A percentile compares a stretch with the other conserved stretches of the same genome.
Conservation (phyloP, 495 filamentous ascomycete genomes). For the Hyaloscypha finlandica region DNA sequence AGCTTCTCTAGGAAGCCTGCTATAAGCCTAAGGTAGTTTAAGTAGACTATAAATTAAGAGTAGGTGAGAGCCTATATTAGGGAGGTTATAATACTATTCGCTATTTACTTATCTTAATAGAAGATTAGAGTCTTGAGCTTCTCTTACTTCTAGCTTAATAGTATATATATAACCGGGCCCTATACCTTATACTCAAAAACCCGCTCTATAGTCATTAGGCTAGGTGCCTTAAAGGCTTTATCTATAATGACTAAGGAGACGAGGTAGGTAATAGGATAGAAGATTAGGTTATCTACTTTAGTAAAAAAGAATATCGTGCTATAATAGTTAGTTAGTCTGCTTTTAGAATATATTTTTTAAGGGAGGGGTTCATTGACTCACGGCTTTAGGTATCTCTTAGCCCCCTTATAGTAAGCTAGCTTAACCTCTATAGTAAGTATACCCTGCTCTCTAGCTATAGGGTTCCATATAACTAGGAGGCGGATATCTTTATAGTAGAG, state of each 20-base stretch:
- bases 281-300: slow-evolving; percentile 23
- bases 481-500: slow-evolving; percentile 35
- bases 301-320: slow-evolving; percentile 35
- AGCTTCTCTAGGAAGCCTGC: slow-evolving; percentile 15
- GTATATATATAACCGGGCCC: slow-evolving; percentile 29
- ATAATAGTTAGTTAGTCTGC: slow-evolving; percentile 5
- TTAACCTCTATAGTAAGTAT: slow-evolving; percentile 32
- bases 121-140: slow-evolving; percentile 36
- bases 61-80: slow-evolving; percentile 12
- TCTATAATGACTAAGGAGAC: slow-evolving; percentile 27
- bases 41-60: slow-evolving; percentile 9
- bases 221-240: slow-evolving; percentile 27
- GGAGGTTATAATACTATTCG: not conserved
- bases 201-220: slow-evolving; percentile 18
- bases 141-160: slow-evolving; percentile 33
- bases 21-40: slow-evolving; percentile 12
- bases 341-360: not conserved
- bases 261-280: slow-evolving; percentile 30
- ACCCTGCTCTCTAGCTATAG: slow-evolving; percentile 16
- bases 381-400: slow-evolving; percentile 31
- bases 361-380: slow-evolving; percentile 21
- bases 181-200: slow-evolving; percentile 33
- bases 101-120: slow-evolving; percentile 17
- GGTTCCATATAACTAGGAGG: slow-evolving; percentile 22
- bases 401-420: slow-evolving; percentile 34